Evolutionary conservation across 1,139 yeast genomes (phyloP).

Genomic region (Yamadazyma atlantica): DNA sequence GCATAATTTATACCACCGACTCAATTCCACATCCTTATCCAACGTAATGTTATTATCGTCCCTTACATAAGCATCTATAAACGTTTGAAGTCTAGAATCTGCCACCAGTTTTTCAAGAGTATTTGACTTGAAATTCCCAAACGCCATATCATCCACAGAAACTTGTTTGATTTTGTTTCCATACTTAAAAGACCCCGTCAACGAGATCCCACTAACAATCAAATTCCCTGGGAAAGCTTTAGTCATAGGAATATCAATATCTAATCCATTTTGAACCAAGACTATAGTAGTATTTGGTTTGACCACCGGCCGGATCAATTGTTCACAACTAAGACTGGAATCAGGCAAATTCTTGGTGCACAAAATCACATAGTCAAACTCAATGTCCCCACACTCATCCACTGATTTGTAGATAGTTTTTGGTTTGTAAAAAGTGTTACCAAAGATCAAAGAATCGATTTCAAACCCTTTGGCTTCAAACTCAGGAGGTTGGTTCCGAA

Average conservation of each 20-base stretch:
- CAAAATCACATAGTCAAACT: conserved; percentile 64
- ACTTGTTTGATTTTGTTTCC: conserved; percentile 51
- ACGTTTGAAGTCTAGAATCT: conserved; percentile 31
- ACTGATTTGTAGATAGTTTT: conserved; percentile 40
- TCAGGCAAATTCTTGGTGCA: conserved; percentile 80
- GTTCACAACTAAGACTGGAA: conserved; percentile 51
- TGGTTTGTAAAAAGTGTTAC: conserved; percentile 58
- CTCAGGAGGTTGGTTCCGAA: conserved; percentile 63
- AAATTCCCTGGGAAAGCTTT: conserved; percentile 56
- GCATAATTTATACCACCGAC: conserved; percentile 72
- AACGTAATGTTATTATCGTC: conserved; percentile 34
- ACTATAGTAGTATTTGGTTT: conserved; percentile 53
- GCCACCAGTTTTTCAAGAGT: conserved; percentile 18
- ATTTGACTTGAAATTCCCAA: conserved; percentile 52
- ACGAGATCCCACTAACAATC: conserved; percentile 66
- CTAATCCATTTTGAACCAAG: conserved; percentile 73
- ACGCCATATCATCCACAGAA: conserved; percentile 50
- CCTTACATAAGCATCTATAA: conserved; percentile 51
- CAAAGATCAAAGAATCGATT: conserved; percentile 63
- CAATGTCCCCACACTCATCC: conserved; percentile 32
- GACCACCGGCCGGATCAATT: conserved; percentile 58
- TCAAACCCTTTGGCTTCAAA: conserved; percentile 54
- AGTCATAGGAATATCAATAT: conserved; percentile 63
- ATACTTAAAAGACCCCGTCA: conserved; percentile 64
- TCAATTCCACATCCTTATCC: conserved; percentile 50